Base-by-base conservation (phyloP, 176 grass and related monocot genomes). In the Bothriochloa decipiens region DNA sequence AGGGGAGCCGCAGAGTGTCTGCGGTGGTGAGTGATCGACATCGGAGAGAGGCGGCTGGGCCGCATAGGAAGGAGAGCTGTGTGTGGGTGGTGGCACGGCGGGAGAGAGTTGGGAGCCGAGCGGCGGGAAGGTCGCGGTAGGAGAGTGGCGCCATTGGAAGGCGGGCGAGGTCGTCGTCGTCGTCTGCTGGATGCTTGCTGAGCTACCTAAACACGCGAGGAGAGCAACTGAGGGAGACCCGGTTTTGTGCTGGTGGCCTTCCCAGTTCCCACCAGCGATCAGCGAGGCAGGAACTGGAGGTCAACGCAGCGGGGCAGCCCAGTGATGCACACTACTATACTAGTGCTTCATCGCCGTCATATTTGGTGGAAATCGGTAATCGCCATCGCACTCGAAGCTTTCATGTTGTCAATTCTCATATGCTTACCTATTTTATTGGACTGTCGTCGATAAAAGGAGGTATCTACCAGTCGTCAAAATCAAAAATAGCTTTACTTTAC, bases 121-220 rank as follows among this genome's bases (percentile, higher is more conserved):
- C 5, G 64, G 75, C 43, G 1, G 47, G 63, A 78, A 86, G 75
- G 46, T 76, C 78, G 17, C 58, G 65, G 78, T 78, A 78, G 62
- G 41, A 69, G 23, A 81, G 26, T 33, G 63, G 70, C 11, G 77
- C 87, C 87, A 89, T 89, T 33, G 87, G 53, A 28, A 55, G 52
- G n/a, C 32, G 2, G 37, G 2, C 0, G 65, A 40, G 40, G 7
- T 1, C 6, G 68, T n/a, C 2, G 68, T 11, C 12, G 39, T 70
- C 50, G 79, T 70, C 73, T 33, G 36, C 64, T 64, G 70, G 17
- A 49, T 55, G 28, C 46, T 20, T 41, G 40, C 40, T 42, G 8
- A 42, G 11, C 16, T 27, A 2, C 4, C 46, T 53, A 17, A 16
- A 33, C 27, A 5, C 72, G 72, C 46, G 72, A 9, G 46, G 32